phyloP scores from a whole-genome alignment of 1,284 basidiomycete species.

The Ceratobasidium sp. region DNA sequence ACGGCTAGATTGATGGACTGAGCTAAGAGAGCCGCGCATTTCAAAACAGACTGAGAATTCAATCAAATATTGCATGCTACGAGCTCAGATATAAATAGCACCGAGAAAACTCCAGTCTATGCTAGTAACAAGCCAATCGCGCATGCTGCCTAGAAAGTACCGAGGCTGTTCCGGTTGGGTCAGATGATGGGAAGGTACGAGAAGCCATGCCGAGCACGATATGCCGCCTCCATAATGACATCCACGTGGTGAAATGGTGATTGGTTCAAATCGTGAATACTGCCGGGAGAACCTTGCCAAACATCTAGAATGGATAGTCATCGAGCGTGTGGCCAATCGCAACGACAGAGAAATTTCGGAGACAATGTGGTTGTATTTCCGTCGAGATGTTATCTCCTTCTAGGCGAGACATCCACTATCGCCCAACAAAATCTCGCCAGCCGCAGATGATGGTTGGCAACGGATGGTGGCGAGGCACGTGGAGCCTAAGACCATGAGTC shows the following conservation, averaged over 20 bases:
- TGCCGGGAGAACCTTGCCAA: background rate
- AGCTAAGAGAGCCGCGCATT: background rate
- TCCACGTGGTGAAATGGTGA: background rate
- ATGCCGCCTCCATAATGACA: background rate
- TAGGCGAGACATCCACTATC: background rate
- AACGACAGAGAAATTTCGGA: background rate
- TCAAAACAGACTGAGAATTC: background rate
- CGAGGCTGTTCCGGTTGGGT: constrained; percentile 25
- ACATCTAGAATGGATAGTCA: background rate
- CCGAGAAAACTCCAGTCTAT: constrained; percentile 25
- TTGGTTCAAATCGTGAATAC: background rate
- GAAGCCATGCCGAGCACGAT: background rate
- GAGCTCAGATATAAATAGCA: background rate
- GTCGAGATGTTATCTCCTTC: background rate
- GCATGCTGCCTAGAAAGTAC: background rate
- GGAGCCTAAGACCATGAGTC: too few relatives aligned
- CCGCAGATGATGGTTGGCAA: background rate
- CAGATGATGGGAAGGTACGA: constrained; percentile 1
- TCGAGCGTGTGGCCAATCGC: background rate
- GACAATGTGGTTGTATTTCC: background rate
- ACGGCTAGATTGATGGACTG: background rate
- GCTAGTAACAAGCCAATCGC: background rate
- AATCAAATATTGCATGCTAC: background rate
- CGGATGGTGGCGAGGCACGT: too few relatives aligned
- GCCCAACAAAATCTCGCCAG: background rate